These are phyloP conservation scores for Claviceps pazoutovae DNA, from an alignment of 2,329 filamentous ascomycete genomes.

Conservation along the genomic window DNA sequence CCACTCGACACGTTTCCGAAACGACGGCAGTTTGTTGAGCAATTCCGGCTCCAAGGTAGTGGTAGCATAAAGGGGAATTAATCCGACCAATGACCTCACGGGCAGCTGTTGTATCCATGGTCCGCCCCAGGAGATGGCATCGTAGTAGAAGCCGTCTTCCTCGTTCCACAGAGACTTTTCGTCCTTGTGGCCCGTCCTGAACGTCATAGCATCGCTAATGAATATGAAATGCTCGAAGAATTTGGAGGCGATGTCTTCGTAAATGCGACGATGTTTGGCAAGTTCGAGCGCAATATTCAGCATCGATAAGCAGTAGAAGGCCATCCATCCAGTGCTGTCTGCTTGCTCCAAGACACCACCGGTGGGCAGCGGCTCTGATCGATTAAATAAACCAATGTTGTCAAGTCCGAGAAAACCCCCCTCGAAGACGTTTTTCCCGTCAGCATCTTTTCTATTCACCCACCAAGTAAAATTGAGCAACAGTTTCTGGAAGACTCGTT, in stretches of 20 bases:
- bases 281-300: slow-evolving; percentile 91
- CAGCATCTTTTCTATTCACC: slow-evolving; percentile 90
- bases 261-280: slow-evolving; percentile 85
- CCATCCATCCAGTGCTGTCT: slow-evolving; percentile 98
- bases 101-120: slow-evolving; percentile 88
- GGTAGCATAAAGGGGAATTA: slow-evolving; percentile 88
- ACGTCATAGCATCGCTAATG: slow-evolving; percentile 95
- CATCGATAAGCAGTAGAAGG: slow-evolving; percentile 93
- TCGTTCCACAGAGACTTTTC: slow-evolving; percentile 93
- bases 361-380: slow-evolving; percentile 85
- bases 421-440: slow-evolving; percentile 95
- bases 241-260: slow-evolving; percentile 94
- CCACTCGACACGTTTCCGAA: slow-evolving; percentile 90
- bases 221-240: slow-evolving; percentile 99
- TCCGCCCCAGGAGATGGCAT: slow-evolving; percentile 91
- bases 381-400: slow-evolving; percentile 96
- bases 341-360: slow-evolving; percentile 90
- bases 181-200: slow-evolving; percentile 52
- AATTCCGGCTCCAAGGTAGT: slow-evolving; percentile 87
- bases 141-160: slow-evolving; percentile 94
- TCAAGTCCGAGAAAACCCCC: slow-evolving; percentile 90
- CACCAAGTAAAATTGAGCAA: slow-evolving; percentile 98
- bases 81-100: slow-evolving; percentile 78
- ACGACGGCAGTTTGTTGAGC: slow-evolving; percentile 78
- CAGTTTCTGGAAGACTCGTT: slow-evolving; percentile 91